Evolutionary conservation across 2,329 filamentous ascomycete genomes (phyloP).

Genomic region (Stachybotrys chlorohalonatus): DNA sequence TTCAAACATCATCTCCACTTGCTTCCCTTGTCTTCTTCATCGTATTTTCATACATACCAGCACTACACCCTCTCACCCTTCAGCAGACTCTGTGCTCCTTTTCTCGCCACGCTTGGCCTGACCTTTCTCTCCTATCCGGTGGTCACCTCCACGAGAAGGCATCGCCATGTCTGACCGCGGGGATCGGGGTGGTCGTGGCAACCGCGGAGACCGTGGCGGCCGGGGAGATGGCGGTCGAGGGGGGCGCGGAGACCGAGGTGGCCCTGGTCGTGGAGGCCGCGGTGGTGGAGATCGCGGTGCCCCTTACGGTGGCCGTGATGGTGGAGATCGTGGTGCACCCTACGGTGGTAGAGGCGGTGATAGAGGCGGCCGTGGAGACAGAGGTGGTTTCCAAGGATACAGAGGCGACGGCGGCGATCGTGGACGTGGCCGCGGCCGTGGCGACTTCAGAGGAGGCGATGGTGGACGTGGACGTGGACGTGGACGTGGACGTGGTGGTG

Average conservation of each 20-base stretch:
- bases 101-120: not conserved
- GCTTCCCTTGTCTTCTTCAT: not conserved
- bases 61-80: not conserved
- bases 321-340: not conserved
- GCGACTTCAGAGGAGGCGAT: not conserved
- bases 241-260: constrained; percentile 4
- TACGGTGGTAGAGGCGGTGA: constrained; percentile 5
- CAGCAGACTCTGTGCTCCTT: not conserved
- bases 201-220: constrained; percentile 5
- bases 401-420: not conserved
- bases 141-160: not conserved
- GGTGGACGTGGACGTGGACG: constrained; percentile 7
- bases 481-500: constrained; percentile 3
- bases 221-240: constrained; percentile 5
- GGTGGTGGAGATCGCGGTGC: constrained; percentile 14
- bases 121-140: not conserved
- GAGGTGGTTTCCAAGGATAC: not conserved
- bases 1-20: too few species aligned
- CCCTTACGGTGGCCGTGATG: constrained; percentile 9
- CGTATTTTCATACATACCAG: not conserved
- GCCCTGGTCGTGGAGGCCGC: constrained; percentile 9
- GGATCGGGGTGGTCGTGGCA: constrained; percentile 14
- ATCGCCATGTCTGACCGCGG: constrained; percentile 17
- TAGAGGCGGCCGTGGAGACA: constrained; percentile 2
- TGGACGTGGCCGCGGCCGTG: not conserved